A percentile compares a stretch with the other conserved stretches of the same genome.
Conservation (phyloP, 2,329 filamentous ascomycete species). For the Ramularia collo-cygni region DNA sequence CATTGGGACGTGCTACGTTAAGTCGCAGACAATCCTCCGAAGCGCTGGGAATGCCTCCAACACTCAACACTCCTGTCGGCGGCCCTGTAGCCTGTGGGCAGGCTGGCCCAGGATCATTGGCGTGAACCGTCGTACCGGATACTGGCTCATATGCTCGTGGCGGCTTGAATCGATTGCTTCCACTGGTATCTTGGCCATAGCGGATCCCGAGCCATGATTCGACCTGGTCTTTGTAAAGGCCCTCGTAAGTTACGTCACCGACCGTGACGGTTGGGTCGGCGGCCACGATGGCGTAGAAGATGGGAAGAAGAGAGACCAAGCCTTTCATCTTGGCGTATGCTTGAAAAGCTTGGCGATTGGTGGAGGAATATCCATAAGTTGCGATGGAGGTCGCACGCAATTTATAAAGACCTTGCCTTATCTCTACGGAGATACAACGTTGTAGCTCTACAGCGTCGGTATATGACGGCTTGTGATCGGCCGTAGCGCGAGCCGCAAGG, state of each 20-base stretch:
- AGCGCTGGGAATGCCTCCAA: constrained; percentile 11
- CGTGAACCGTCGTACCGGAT: constrained; percentile 22
- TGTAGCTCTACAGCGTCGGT: too few species aligned
- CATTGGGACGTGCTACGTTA: constrained; percentile 21
- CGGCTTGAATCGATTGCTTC: constrained; percentile 27
- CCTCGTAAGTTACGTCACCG: constrained; percentile 21
- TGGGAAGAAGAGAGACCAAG: not conserved
- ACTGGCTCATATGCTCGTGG: constrained; percentile 20
- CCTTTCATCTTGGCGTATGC: not conserved
- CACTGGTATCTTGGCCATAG: constrained; percentile 28
- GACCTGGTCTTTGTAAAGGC: constrained; percentile 20
- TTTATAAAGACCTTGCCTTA: too few species aligned
- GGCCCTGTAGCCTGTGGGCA: constrained; percentile 22
- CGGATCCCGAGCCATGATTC: constrained; percentile 31
- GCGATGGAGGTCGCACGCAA: too few species aligned
- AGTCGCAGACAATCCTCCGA: constrained; percentile 29
- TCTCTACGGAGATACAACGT: too few species aligned
- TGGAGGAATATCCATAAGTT: too few species aligned
- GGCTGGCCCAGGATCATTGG: constrained; percentile 25
- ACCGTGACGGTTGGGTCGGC: constrained; percentile 1
- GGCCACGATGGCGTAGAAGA: too few species aligned
- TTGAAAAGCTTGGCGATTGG: too few species aligned
- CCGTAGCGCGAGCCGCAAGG: too few species aligned
- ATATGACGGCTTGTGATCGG: too few species aligned
- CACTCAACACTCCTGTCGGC: constrained; percentile 3